Evolutionary conservation across 495 filamentous ascomycete genomes (phyloP).

Genomic region (Aspergillus asperescens): DNA sequence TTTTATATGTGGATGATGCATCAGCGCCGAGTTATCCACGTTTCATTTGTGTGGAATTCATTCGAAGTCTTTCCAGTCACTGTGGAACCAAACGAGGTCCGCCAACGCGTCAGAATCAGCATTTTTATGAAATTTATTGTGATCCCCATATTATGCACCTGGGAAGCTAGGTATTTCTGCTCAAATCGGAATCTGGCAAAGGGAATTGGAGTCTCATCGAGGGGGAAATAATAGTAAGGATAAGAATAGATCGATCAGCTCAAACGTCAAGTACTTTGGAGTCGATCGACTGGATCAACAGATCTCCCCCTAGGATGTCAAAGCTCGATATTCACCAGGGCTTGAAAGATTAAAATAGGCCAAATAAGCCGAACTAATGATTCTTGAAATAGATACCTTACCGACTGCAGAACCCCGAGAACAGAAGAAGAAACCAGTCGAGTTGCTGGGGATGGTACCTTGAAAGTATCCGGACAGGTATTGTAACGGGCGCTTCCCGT

Average conservation of each 20-base stretch:
- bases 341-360: background rate
- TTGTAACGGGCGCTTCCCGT: constrained; percentile 1
- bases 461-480: constrained; percentile 2
- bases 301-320: background rate
- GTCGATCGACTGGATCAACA: background rate
- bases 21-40: constrained; percentile 11
- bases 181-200: too few species aligned
- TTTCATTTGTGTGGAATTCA: constrained; percentile 11
- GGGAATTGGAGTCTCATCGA: background rate
- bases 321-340: background rate
- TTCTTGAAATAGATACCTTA: background rate
- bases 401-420: background rate
- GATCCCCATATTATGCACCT: too few species aligned
- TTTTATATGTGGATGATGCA: too few species aligned
- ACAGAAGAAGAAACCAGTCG: background rate
- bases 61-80: background rate
- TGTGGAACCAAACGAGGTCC: constrained; percentile 12
- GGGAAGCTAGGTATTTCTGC: too few species aligned
- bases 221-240: background rate
- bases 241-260: background rate
- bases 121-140: too few species aligned
- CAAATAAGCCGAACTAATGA: background rate
- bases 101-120: constrained; percentile 4
- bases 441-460: background rate
- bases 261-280: background rate